Percentiles rank a stretch among this genome's conserved stretches.
These are phyloP conservation scores for Moesziomyces parantarcticus DNA, from an alignment of 1,284 basidiomycete species.

Conservation along the genomic window DNA sequence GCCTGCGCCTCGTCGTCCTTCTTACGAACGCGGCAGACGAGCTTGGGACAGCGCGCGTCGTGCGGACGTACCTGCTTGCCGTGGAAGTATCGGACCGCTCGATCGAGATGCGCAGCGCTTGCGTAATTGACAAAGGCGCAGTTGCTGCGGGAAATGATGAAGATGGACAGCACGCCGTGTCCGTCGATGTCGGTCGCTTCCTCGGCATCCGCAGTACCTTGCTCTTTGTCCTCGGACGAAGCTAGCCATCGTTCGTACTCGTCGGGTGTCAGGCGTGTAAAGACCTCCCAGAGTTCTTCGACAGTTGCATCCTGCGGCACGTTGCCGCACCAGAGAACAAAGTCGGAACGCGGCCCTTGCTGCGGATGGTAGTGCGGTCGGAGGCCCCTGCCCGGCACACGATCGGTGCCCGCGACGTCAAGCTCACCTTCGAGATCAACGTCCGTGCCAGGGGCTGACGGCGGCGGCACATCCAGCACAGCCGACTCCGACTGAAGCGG, in stretches of 20 bases:
- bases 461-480: background rate
- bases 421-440: constrained; percentile 2
- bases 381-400: constrained; percentile 37
- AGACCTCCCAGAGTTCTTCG: constrained; percentile 89
- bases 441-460: constrained; percentile 6
- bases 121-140: constrained; percentile 93
- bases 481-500: background rate
- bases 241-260: constrained; percentile 23
- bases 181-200: constrained; percentile 30
- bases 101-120: constrained; percentile 74
- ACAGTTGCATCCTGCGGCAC: constrained; percentile 83
- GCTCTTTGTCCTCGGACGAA: constrained; percentile 16
- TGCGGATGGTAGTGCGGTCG: constrained; percentile 48
- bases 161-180: constrained; percentile 83
- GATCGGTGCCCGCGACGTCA: constrained; percentile 18
- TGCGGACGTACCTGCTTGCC: constrained; percentile 75
- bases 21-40: constrained; percentile 86
- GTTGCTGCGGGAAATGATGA: constrained; percentile 89
- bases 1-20: constrained; percentile 87
- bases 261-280: constrained; percentile 68
- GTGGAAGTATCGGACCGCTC: constrained; percentile 80
- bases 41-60: constrained; percentile 79
- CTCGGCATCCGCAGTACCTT: background rate
- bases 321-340: constrained; percentile 96
- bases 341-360: constrained; percentile 78